A percentile compares a stretch with the other conserved stretches of the same genome.
phyloP scores from a whole-genome alignment of 2,329 filamentous ascomycete species.

The Onygena corvina region DNA sequence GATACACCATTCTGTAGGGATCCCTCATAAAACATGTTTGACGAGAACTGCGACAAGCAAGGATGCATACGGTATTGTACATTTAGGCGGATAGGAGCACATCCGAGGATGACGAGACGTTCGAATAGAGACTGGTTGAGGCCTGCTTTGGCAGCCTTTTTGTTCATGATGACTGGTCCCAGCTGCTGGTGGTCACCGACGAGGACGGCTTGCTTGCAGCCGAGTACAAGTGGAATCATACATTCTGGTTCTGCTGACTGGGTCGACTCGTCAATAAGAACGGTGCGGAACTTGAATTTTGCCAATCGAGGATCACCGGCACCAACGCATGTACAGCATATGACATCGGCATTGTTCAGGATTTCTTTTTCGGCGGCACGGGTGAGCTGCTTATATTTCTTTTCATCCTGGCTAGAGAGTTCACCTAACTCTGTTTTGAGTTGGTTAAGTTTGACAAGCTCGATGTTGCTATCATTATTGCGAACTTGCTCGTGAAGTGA shows the following conservation, averaged over 20 bases:
- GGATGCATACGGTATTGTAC: slow-evolving; percentile 99
- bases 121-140: slow-evolving; percentile 98
- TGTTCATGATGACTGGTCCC: slow-evolving; percentile 99
- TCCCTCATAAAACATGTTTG: slow-evolving; percentile 99
- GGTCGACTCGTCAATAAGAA: slow-evolving; percentile 94
- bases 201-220: slow-evolving; percentile 97
- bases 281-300: slow-evolving; percentile 97
- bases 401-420: slow-evolving; percentile 88
- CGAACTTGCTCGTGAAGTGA: slow-evolving; percentile 94
- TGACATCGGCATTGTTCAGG: slow-evolving; percentile 86
- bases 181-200: slow-evolving; percentile 97
- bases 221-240: slow-evolving; percentile 93
- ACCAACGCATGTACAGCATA: slow-evolving; percentile 97
- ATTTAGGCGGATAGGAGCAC: slow-evolving; percentile 82
- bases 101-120: slow-evolving; percentile 81
- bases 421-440: slow-evolving; percentile 87
- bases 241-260: slow-evolving; percentile 97
- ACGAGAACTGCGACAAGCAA: slow-evolving; percentile 90
- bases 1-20: slow-evolving; percentile 94
- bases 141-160: slow-evolving; percentile 95
- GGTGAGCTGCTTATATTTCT: slow-evolving; percentile 94
- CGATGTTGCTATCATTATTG: slow-evolving; percentile 91
- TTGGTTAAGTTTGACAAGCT: slow-evolving; percentile 82
- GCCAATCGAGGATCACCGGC: slow-evolving; percentile 88
- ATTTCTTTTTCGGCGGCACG: slow-evolving; percentile 92